These are phyloP conservation scores for Hibiscus tridactylites DNA, from an alignment of 345 rosid genomes.

Conservation along the genomic window DNA sequence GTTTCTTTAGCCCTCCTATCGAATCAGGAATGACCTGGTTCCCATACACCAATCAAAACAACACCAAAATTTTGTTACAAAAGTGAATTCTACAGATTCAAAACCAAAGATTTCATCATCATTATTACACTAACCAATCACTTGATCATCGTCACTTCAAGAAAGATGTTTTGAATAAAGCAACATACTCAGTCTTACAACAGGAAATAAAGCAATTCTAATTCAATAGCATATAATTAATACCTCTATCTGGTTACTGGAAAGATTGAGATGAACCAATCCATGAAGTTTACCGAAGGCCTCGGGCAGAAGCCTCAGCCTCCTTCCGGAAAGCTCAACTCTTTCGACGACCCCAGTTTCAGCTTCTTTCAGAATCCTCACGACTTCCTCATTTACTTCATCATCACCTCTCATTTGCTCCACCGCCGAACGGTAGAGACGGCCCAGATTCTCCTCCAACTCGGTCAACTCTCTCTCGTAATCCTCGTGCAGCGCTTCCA, in stretches of 20 bases:
- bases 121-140: background rate
- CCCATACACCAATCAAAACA: background rate
- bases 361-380: conserved; percentile 39
- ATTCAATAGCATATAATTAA: background rate
- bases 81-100: background rate
- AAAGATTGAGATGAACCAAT: conserved; percentile 57
- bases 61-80: background rate
- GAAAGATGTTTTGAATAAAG: background rate
- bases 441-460: conserved; percentile 54
- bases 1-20: conserved; percentile 58
- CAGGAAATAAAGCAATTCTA: background rate
- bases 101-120: background rate
- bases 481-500: conserved; percentile 59
- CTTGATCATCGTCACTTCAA: background rate
- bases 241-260: conserved; percentile 70
- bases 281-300: conserved; percentile 58
- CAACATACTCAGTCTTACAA: background rate
- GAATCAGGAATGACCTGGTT: conserved; percentile 83
- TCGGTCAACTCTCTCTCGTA: conserved; percentile 55
- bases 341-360: conserved; percentile 38
- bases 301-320: conserved; percentile 64
- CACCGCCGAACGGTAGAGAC: conserved; percentile 34
- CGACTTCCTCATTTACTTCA: conserved; percentile 47
- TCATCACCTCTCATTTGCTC: conserved; percentile 25
- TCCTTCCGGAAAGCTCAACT: conserved; percentile 55